phyloP scores from a whole-genome alignment of 179 eudicot species.

The Carnegiea gigantea region DNA sequence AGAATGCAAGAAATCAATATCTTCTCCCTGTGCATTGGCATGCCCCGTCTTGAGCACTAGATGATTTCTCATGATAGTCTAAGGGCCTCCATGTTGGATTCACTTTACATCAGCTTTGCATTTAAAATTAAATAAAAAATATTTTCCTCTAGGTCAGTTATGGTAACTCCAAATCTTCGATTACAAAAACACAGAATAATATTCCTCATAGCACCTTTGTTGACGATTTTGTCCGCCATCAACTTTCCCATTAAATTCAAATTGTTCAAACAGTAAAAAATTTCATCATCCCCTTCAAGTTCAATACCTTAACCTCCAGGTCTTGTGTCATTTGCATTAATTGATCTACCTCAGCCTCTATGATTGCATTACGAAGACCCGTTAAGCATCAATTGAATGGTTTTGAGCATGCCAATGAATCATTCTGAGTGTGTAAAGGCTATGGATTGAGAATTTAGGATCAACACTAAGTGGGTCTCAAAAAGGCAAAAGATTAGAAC shows the following conservation, averaged over 20 bases:
- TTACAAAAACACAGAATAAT: background rate
- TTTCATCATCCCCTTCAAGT: background rate
- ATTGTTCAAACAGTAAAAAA: too few relatives aligned
- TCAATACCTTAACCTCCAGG: background rate
- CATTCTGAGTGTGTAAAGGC: too few relatives aligned
- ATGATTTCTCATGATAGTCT: background rate
- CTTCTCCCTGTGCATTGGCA: background rate
- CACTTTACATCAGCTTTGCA: background rate
- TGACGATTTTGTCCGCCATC: background rate
- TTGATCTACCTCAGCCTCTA: too few relatives aligned
- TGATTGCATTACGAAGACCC: too few relatives aligned
- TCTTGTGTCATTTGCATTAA: background rate
- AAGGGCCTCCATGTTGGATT: background rate
- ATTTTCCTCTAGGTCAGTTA: background rate
- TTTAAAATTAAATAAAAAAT: too few relatives aligned
- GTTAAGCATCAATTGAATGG: too few relatives aligned
- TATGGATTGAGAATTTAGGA: too few relatives aligned
- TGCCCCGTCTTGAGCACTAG: background rate
- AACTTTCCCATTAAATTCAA: background rate
- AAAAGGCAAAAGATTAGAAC: too few relatives aligned
- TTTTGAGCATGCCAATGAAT: too few relatives aligned
- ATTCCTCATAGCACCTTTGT: background rate
- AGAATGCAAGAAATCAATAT: background rate
- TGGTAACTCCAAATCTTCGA: background rate
- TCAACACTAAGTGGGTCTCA: too few relatives aligned